These are phyloP conservation scores for Polygonum aviculare DNA, from an alignment of 148 eudicot species.

Conservation along the genomic window DNA sequence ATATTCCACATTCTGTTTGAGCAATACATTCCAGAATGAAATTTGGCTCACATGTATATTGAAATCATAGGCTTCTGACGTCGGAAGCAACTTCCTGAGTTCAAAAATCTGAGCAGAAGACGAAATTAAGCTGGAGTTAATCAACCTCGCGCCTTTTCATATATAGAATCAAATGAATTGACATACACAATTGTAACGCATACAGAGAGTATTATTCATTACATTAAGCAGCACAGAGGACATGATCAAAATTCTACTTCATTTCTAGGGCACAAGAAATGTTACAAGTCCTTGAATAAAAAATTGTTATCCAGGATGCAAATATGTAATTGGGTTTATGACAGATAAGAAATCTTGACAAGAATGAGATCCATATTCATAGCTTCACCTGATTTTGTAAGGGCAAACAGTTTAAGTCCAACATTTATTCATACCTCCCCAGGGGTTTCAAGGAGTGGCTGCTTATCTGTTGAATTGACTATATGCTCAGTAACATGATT, in stretches of 20 bases:
- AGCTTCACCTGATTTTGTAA: not conserved
- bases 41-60: constrained; percentile 79
- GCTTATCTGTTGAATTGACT: constrained; percentile 69
- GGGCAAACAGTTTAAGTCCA: not conserved
- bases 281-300: not conserved
- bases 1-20: not conserved
- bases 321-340: not conserved
- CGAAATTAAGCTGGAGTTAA: not conserved
- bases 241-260: not conserved
- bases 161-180: not conserved
- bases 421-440: constrained; percentile 60
- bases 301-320: not conserved
- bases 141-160: not conserved
- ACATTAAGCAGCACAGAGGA: not conserved
- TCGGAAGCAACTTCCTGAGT: constrained; percentile 95
- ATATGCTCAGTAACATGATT: constrained; percentile 51
- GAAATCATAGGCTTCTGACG: constrained; percentile 77
- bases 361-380: not conserved
- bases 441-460: constrained; percentile 86
- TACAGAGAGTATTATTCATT: not conserved
- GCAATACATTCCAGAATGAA: not conserved
- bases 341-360: not conserved
- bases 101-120: constrained; percentile 58
- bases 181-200: not conserved
- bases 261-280: not conserved